A percentile compares a stretch with the other conserved stretches of the same genome.
Conservation (phyloP, 1,139 yeast species). For the Zygotorulaspora mrakii region DNA sequence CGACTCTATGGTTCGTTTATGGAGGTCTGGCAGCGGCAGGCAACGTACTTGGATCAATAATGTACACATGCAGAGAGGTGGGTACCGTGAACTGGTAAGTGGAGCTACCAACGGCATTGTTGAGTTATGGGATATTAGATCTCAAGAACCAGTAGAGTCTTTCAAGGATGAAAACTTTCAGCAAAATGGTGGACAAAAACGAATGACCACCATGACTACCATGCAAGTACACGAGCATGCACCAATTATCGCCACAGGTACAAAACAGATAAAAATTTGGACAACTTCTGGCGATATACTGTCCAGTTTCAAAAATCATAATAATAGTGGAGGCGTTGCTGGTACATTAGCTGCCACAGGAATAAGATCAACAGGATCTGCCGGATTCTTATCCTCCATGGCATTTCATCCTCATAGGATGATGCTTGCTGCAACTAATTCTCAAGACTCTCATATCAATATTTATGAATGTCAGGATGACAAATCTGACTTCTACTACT, state of each 20-base stretch:
- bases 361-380: slow-evolving; percentile 28
- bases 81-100: slow-evolving; percentile 81
- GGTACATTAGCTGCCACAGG: slow-evolving; percentile 35
- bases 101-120: slow-evolving; percentile 82
- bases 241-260: slow-evolving; percentile 84
- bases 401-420: slow-evolving; percentile 92
- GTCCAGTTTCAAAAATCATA: slow-evolving; percentile 53
- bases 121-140: slow-evolving; percentile 85
- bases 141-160: slow-evolving; percentile 63
- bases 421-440: slow-evolving; percentile 84
- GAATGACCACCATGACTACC: slow-evolving; percentile 51
- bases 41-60: slow-evolving; percentile 61
- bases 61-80: slow-evolving; percentile 96
- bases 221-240: slow-evolving; percentile 94
- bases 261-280: slow-evolving; percentile 78
- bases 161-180: slow-evolving; percentile 52
- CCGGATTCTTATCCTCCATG: slow-evolving; percentile 57
- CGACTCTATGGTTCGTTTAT: slow-evolving; percentile 79
- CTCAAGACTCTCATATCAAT: slow-evolving; percentile 72
- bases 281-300: slow-evolving; percentile 78
- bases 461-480: slow-evolving; percentile 53
- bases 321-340: slow-evolving; percentile 34
- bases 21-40: slow-evolving; percentile 49
- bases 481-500: slow-evolving; percentile 16
- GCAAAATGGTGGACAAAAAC: slow-evolving; percentile 20